Evolutionary conservation across 2,329 filamentous ascomycete species (phyloP).

Genomic region (Penicillium freii): DNA sequence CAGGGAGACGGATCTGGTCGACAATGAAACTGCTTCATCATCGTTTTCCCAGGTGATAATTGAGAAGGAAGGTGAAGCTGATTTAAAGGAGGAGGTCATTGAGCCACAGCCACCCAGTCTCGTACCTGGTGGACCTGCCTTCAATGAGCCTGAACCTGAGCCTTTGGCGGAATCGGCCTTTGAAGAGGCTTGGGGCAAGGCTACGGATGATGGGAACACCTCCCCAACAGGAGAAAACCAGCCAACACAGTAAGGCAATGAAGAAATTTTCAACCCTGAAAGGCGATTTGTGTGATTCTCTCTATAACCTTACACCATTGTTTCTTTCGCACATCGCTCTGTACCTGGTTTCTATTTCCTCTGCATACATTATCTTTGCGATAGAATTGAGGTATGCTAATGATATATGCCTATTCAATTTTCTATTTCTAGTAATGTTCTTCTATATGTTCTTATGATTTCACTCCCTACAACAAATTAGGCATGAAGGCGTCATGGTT

Average conservation of each 20-base stretch:
- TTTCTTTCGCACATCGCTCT: conserved; percentile 6
- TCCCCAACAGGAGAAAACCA: conserved; percentile 9
- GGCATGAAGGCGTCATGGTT: background rate
- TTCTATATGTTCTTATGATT: no score
- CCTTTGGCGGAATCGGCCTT: conserved; percentile 29
- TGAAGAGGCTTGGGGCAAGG: conserved; percentile 41
- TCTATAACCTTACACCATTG: conserved; percentile 16
- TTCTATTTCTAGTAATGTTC: background rate
- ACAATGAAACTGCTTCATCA: conserved; percentile 9
- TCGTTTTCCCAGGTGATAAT: conserved; percentile 24
- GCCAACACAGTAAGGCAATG: background rate
- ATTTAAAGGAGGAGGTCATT: conserved; percentile 2
- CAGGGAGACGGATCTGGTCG: conserved; percentile 2
- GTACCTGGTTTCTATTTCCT: background rate
- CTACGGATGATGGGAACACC: conserved; percentile 28
- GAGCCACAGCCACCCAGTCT: background rate
- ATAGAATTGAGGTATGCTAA: conserved; percentile 3
- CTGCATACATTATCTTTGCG: background rate
- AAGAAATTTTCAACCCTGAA: background rate
- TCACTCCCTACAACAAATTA: background rate
- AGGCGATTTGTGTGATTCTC: background rate
- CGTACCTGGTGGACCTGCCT: background rate
- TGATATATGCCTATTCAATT: conserved; percentile 3
- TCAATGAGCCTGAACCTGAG: background rate
- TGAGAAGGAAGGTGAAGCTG: conserved; percentile 17